These are phyloP conservation scores for Candida lessepsii DNA, from an alignment of 805 yeast genomes.

Conservation along the genomic window DNA sequence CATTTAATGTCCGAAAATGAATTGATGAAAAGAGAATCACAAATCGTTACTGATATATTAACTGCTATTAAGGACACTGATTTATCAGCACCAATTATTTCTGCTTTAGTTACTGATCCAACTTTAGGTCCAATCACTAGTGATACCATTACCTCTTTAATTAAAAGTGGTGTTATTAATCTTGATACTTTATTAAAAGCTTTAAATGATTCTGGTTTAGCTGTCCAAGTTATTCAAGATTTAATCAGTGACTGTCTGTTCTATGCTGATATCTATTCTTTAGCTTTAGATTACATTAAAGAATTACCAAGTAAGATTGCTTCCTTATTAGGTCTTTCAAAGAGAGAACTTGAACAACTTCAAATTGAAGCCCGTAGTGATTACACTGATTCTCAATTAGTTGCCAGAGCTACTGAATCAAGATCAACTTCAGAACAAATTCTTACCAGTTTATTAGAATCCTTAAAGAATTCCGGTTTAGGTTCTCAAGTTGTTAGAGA, in stretches of 20 bases:
- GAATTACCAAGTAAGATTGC: slow-evolving; percentile 30
- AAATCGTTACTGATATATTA: slow-evolving; percentile 41
- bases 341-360: slow-evolving; percentile 20
- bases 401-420: slow-evolving; percentile 8
- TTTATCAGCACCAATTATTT: slow-evolving; percentile 36
- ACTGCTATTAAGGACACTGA: slow-evolving; percentile 34
- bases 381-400: not conserved
- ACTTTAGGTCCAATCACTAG: slow-evolving; percentile 30
- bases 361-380: slow-evolving; percentile 3
- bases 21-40: slow-evolving; percentile 41
- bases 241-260: slow-evolving; percentile 38
- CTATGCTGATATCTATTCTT: slow-evolving; percentile 38
- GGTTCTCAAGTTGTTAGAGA: slow-evolving; percentile 37
- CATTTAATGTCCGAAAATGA: too few species aligned
- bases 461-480: slow-evolving; percentile 43
- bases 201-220: slow-evolving; percentile 43
- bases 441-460: slow-evolving; percentile 39
- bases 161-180: slow-evolving; percentile 33
- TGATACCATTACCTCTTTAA: slow-evolving; percentile 25
- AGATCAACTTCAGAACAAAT: slow-evolving; percentile 12
- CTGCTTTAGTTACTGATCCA: slow-evolving; percentile 31
- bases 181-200: slow-evolving; percentile 38
- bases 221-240: slow-evolving; percentile 33
- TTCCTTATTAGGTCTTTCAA: slow-evolving; percentile 22
- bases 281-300: slow-evolving; percentile 31